Conservation (phyloP, 805 yeast genomes). For the Metschnikowia lunata region DNA sequence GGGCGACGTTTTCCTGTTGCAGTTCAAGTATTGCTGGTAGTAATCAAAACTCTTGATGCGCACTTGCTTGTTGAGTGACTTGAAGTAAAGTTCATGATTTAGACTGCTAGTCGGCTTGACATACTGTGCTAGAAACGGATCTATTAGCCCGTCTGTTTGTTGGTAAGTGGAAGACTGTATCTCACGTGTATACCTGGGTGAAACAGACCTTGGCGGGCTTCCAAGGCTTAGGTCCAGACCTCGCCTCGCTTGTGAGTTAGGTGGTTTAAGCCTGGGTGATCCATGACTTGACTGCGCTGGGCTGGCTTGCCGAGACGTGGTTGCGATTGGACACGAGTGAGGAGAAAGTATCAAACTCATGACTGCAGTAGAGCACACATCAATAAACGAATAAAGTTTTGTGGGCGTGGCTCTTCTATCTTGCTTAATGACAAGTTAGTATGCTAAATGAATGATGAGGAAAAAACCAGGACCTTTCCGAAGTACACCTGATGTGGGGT, state of each 20-base stretch:
- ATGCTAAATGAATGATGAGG: no score
- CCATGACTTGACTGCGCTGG: slow-evolving; percentile 3
- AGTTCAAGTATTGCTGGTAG: slow-evolving; percentile 14
- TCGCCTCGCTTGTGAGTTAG: neutral
- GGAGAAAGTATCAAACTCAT: slow-evolving; percentile 14
- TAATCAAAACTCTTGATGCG: slow-evolving; percentile 12
- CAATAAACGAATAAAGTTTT: neutral
- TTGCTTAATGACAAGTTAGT: no score
- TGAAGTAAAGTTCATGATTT: slow-evolving; percentile 12
- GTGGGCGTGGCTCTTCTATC: no score
- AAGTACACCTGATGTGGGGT: no score
- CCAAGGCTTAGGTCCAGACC: neutral
- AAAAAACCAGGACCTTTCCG: no score
- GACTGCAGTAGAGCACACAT: slow-evolving; percentile 1
- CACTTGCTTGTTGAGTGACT: slow-evolving; percentile 10
- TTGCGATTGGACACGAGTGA: slow-evolving; percentile 10
- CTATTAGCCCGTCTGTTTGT: slow-evolving; percentile 5
- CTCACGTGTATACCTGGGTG: neutral
- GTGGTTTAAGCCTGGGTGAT: slow-evolving; percentile 6
- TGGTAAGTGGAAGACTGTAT: neutral
- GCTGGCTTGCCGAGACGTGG: slow-evolving; percentile 4
- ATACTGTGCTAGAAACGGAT: slow-evolving; percentile 18
- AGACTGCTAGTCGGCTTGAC: slow-evolving; percentile 12
- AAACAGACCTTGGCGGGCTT: neutral
- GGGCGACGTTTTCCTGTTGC: neutral